These are phyloP conservation scores for Citrus sinensis DNA, from an alignment of 345 rosid species.

Conservation along the genomic window DVS_A1.0 CM039166.1:19874001-19874500, in stretches of 20 bases:
- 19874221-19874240: slow-evolving; percentile 59
- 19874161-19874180: slow-evolving; percentile 91
- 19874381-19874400: slow-evolving; percentile 89
- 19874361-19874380: slow-evolving; percentile 70
- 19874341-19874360: slow-evolving; percentile 63
- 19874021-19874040: slow-evolving; percentile 97
- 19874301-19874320: slow-evolving; percentile 19
- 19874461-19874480: neutral
- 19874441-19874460: neutral
- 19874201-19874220: slow-evolving; percentile 78
- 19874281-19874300: neutral
- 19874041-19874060: slow-evolving; percentile 68
- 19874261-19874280: neutral
- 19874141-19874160: slow-evolving; percentile 95
- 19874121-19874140: slow-evolving; percentile 44
- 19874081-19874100: neutral
- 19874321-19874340: slow-evolving; percentile 88
- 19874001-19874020: slow-evolving; percentile 78
- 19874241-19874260: slow-evolving; percentile 10
- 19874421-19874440: neutral
- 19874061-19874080: neutral
- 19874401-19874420: slow-evolving; percentile 95
- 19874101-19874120: slow-evolving; percentile 12
- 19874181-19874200: slow-evolving; percentile 84
- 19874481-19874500: neutral